Percentiles rank a stretch among this genome's conserved stretches.
Evolutionary conservation across 78 protist genomes (phyloP).

Genomic region (Dictyostelium brefeldianum): DNA sequence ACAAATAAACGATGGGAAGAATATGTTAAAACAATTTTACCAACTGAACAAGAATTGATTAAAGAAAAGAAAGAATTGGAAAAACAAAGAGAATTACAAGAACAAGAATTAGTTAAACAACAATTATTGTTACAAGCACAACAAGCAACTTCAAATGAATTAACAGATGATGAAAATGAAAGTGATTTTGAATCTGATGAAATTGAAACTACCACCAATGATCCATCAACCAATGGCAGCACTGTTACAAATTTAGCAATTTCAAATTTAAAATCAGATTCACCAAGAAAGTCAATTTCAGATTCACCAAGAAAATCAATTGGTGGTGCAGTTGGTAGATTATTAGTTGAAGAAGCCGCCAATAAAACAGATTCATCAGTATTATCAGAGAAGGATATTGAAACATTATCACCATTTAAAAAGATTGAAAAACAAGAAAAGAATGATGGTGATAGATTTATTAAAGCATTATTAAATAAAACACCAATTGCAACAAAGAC

Average conservation of each 20-base stretch:
- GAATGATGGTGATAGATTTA: conserved; percentile 54
- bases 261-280: neutral
- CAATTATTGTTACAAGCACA: neutral
- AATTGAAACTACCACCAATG: neutral
- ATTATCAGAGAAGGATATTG: conserved; percentile 11
- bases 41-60: conserved; percentile 21
- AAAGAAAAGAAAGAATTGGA: conserved; percentile 12
- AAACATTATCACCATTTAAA: conserved; percentile 16
- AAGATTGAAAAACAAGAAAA: conserved; percentile 11
- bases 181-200: neutral
- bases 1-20: conserved; percentile 18
- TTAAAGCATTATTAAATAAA: conserved; percentile 54
- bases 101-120: neutral
- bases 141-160: neutral
- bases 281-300: conserved; percentile 2
- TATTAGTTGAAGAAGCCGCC: neutral
- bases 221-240: neutral
- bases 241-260: neutral
- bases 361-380: neutral
- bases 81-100: conserved; percentile 14
- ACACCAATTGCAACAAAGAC: conserved; percentile 1
- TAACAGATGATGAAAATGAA: conserved; percentile 4
- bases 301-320: conserved; percentile 5
- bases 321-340: neutral
- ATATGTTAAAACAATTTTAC: conserved; percentile 42